phyloP scores from a whole-genome alignment of 2,329 filamentous ascomycete genomes.

The Emmonsiellopsis sp. region DNA sequence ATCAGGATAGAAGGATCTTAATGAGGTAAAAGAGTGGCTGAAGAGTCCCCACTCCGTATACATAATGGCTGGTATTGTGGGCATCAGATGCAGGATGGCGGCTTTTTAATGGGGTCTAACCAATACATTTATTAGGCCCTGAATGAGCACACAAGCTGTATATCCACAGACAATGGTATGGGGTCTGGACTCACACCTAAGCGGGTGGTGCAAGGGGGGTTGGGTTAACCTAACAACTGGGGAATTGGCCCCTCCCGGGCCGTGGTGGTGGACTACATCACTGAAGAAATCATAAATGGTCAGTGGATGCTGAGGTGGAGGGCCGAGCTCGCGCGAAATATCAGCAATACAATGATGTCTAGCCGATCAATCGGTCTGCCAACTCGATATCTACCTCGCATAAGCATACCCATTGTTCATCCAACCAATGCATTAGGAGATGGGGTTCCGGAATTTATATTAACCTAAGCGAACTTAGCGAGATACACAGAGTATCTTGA shows the following conservation, averaged over 20 bases:
- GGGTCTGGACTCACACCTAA: not conserved
- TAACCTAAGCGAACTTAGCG: too few species aligned
- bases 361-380: too few species aligned
- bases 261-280: not conserved
- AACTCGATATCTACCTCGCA: too few species aligned
- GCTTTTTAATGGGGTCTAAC: not conserved
- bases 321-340: not conserved
- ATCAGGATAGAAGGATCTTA: slow-evolving; percentile 1
- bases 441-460: too few species aligned
- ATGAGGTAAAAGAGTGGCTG: not conserved
- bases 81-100: not conserved
- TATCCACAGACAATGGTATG: not conserved
- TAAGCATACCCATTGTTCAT: too few species aligned
- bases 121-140: not conserved
- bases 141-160: not conserved
- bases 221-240: not conserved
- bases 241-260: not conserved
- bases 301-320: not conserved
- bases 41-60: not conserved
- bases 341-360: too few species aligned
- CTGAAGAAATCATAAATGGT: not conserved
- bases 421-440: too few species aligned
- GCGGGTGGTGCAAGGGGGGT: not conserved
- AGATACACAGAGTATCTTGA: too few species aligned
- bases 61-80: not conserved